These are phyloP conservation scores for Boletales sp. DNA, from an alignment of 768 basidiomycete genomes.

Conservation along the genomic window DNA sequence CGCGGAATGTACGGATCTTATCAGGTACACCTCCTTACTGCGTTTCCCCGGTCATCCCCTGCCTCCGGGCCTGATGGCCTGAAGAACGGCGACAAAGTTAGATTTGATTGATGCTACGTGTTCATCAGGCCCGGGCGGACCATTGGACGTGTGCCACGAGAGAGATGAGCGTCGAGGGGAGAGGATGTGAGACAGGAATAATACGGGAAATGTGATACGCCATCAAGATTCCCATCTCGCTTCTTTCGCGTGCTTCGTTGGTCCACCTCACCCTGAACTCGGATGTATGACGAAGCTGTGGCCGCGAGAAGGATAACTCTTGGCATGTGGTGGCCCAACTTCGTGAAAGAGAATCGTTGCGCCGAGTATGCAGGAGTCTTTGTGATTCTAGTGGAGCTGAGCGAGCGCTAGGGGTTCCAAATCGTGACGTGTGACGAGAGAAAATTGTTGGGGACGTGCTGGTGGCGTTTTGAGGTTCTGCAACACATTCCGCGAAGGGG, in stretches of 20 bases:
- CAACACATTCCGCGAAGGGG: too few species aligned
- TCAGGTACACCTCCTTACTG: not conserved
- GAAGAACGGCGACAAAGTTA: constrained; percentile 7
- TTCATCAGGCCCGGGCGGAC: constrained; percentile 11
- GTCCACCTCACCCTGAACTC: not conserved
- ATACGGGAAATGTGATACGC: constrained; percentile 1
- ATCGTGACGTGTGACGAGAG: too few species aligned
- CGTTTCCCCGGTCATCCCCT: not conserved
- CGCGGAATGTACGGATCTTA: not conserved
- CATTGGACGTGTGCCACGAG: constrained; percentile 1
- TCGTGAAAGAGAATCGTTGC: too few species aligned
- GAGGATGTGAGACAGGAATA: constrained; percentile 1
- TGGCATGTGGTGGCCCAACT: not conserved
- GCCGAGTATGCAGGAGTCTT: too few species aligned
- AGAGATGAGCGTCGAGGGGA: not conserved
- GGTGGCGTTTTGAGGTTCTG: too few species aligned
- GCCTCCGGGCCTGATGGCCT: not conserved
- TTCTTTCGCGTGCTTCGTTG: not conserved
- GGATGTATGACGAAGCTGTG: not conserved
- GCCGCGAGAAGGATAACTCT: not conserved
- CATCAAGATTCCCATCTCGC: not conserved
- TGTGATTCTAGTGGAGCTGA: too few species aligned
- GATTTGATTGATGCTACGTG: constrained; percentile 1
- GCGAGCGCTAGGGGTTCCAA: too few species aligned
- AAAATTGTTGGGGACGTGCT: too few species aligned